These are phyloP conservation scores for Helianthus annuus DNA, from an alignment of 129 eudicot species.

Conservation along the genomic window DNA sequence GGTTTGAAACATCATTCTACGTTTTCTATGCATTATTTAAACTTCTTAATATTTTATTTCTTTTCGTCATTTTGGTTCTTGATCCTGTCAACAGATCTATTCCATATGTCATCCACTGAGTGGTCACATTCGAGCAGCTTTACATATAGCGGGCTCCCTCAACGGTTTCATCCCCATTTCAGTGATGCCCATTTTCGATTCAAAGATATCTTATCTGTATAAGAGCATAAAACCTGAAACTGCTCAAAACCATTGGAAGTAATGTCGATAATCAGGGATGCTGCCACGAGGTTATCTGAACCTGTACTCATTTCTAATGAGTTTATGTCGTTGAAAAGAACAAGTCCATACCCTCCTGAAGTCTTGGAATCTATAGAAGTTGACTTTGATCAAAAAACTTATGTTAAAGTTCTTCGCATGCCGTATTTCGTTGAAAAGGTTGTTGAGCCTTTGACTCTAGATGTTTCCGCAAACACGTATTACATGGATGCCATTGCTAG, in stretches of 20 bases:
- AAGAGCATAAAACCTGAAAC: slow-evolving; percentile 62
- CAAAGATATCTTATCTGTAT: slow-evolving; percentile 67
- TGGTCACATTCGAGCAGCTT: slow-evolving; percentile 82
- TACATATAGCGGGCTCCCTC: slow-evolving; percentile 62
- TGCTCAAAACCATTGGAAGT: slow-evolving; percentile 56
- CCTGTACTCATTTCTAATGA: slow-evolving; percentile 45
- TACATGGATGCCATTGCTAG: slow-evolving; percentile 84
- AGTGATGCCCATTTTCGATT: slow-evolving; percentile 54
- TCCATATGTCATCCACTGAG: slow-evolving; percentile 70
- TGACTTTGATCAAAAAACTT: slow-evolving; percentile 32
- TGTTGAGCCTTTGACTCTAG: slow-evolving; percentile 51
- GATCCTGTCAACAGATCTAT: slow-evolving; percentile 52
- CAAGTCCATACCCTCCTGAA: slow-evolving; percentile 61
- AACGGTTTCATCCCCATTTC: slow-evolving; percentile 70
- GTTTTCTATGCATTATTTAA: not conserved
- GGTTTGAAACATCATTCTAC: slow-evolving; percentile 41
- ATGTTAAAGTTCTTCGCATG: slow-evolving; percentile 48
- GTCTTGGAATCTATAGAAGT: slow-evolving; percentile 41
- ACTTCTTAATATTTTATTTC: not conserved
- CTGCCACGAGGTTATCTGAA: slow-evolving; percentile 50
- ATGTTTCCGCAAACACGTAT: slow-evolving; percentile 53
- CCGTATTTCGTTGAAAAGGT: slow-evolving; percentile 51
- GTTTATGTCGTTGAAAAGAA: slow-evolving; percentile 57
- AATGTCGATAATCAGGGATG: slow-evolving; percentile 46
- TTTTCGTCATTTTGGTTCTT: slow-evolving; percentile 26